Evolutionary conservation across 345 rosid genomes (phyloP).

Genomic region (Triadica sebifera): DNA sequence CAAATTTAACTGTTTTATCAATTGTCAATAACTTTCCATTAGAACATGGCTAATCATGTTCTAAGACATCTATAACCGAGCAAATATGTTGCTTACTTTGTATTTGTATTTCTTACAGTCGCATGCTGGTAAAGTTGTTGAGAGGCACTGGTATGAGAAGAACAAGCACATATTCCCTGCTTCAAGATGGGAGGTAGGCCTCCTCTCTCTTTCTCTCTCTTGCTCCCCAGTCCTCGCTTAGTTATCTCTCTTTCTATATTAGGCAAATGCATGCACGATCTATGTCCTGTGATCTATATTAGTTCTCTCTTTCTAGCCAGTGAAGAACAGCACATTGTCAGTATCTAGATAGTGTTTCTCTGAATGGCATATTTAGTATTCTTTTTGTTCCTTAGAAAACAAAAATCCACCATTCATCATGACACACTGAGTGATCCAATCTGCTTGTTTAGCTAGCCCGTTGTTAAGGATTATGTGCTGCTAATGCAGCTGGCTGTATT

Average conservation of each 20-base stretch:
- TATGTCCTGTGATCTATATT: not conserved
- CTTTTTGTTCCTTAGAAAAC: not conserved
- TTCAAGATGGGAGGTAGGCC: conserved; percentile 94
- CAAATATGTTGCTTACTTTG: not conserved
- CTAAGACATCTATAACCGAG: not conserved
- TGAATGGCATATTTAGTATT: not conserved
- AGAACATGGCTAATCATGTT: not conserved
- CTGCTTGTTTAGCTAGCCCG: not conserved
- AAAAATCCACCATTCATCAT: not conserved
- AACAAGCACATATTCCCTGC: conserved; percentile 99
- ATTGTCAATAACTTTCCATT: not conserved
- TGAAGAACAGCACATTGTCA: not conserved
- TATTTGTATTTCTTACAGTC: conserved; percentile 46
- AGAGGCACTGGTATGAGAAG: conserved; percentile 99
- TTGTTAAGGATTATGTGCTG: not conserved
- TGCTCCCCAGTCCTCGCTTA: too few relatives aligned
- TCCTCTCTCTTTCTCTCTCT: conserved; percentile 9
- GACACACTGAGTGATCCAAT: not conserved
- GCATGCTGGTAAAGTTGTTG: conserved; percentile 98
- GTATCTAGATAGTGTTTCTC: not conserved
- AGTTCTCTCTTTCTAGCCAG: not conserved
- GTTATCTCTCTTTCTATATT: not conserved
- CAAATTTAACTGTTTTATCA: not conserved
- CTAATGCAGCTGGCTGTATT: not conserved
- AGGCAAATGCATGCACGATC: not conserved